Conservation (phyloP, 2,329 filamentous ascomycete species). For the Ceratocystis diversiconidia region DNA sequence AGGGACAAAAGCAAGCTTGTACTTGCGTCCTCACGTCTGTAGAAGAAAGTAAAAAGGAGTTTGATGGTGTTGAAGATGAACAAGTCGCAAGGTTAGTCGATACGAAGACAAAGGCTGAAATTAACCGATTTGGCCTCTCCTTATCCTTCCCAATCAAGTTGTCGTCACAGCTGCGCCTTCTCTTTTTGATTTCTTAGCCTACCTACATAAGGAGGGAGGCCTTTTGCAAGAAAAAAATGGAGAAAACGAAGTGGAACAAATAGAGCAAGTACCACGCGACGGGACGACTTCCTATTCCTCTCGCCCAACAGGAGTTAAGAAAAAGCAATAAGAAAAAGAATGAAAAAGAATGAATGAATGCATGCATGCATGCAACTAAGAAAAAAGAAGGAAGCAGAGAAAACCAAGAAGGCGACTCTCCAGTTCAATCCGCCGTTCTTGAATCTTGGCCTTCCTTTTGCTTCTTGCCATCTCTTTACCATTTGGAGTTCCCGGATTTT, state of each 20-base stretch:
- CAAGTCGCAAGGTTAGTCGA: background rate
- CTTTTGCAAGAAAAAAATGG: slow-evolving; percentile 2
- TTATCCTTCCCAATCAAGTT: background rate
- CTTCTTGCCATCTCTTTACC: background rate
- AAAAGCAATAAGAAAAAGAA: background rate
- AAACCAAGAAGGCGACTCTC: background rate
- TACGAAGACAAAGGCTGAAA: background rate
- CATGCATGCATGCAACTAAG: background rate
- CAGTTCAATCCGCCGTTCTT: background rate
- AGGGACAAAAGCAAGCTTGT: background rate
- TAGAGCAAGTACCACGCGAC: background rate
- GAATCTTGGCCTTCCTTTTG: background rate
- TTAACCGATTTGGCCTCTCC: background rate
- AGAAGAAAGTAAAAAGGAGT: background rate
- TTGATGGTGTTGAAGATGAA: no score
- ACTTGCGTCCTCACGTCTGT: background rate
- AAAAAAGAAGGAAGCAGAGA: background rate
- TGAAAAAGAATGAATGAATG: background rate
- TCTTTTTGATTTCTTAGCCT: background rate
- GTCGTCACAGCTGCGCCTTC: background rate
- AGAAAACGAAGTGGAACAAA: background rate
- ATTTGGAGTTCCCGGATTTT: background rate
- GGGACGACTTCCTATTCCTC: background rate
- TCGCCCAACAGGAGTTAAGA: background rate
- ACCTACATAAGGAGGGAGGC: background rate